phyloP scores from a whole-genome alignment of 495 filamentous ascomycete genomes.

The Hypoxylon crocopeplum region DNA sequence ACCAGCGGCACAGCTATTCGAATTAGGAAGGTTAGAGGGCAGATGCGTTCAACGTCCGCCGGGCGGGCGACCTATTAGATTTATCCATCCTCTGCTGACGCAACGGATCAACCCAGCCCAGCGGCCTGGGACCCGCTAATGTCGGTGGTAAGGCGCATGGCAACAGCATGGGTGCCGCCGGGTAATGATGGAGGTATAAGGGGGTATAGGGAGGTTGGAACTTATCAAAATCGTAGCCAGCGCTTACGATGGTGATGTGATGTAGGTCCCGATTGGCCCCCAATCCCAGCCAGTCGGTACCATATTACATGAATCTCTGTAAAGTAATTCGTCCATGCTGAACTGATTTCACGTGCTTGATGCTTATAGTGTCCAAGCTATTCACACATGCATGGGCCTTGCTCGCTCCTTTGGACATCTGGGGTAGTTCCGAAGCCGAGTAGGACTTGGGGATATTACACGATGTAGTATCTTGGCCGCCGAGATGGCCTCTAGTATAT shows the following conservation, averaged over 20 bases:
- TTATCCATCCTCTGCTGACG: not conserved
- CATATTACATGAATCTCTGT: no score
- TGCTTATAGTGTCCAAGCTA: no score
- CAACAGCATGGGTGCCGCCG: not conserved
- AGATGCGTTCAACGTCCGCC: not conserved
- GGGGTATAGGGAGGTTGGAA: no score
- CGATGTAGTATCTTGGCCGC: no score
- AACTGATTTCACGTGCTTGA: no score
- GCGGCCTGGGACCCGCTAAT: constrained; percentile 18
- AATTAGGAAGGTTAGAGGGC: constrained; percentile 18
- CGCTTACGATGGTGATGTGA: constrained; percentile 17
- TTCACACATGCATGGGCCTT: no score
- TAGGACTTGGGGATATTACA: no score
- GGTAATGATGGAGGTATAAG: not conserved
- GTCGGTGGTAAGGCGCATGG: constrained; percentile 15
- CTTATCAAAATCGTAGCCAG: constrained; percentile 1
- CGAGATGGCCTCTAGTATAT: no score
- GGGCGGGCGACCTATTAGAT: not conserved
- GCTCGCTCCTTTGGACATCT: no score
- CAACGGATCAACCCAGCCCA: constrained; percentile 6
- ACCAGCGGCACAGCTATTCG: constrained; percentile 9
- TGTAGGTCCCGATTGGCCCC: constrained; percentile 19
- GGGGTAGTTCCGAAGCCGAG: no score
- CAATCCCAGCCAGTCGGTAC: constrained; percentile 14
- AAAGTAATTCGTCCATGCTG: no score